These are phyloP conservation scores for Clonostachys rosea DNA, from an alignment of 2,329 filamentous ascomycete species.

Conservation along the genomic window DNA sequence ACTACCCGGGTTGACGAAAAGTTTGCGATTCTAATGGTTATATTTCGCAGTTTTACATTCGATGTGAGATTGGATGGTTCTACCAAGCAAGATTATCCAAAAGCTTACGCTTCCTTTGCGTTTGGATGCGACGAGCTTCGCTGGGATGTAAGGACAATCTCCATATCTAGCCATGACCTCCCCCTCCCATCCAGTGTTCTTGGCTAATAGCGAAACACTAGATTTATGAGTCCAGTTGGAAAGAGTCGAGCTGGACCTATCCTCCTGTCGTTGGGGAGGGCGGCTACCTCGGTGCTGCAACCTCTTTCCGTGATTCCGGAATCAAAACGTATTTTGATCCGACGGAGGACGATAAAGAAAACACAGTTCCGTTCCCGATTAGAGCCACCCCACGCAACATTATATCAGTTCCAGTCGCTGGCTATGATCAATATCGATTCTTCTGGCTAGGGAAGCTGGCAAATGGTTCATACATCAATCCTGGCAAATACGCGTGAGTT, in stretches of 20 bases:
- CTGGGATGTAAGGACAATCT: constrained; percentile 5
- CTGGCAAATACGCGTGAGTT: constrained; percentile 6
- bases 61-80: constrained; percentile 4
- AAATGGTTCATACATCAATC: constrained; percentile 3
- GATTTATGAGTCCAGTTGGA: constrained; percentile 19
- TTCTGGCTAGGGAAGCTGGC: constrained; percentile 19
- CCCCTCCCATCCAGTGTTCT: too few relatives aligned
- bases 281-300: constrained; percentile 1
- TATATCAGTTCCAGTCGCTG: not conserved
- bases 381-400: not conserved
- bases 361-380: constrained; percentile 13
- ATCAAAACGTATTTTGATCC: not conserved
- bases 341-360: constrained; percentile 7
- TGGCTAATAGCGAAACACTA: not conserved
- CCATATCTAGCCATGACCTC: too few relatives aligned
- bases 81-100: constrained; percentile 7
- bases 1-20: not conserved
- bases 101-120: constrained; percentile 8
- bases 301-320: constrained; percentile 1
- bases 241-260: constrained; percentile 22
- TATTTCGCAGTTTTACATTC: constrained; percentile 4
- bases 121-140: constrained; percentile 13
- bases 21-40: not conserved
- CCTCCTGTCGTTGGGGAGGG: constrained; percentile 21
- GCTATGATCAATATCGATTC: constrained; percentile 4